These are phyloP conservation scores for Adansonia digitata DNA, from an alignment of 345 rosid species.

Conservation along the genomic window DNA sequence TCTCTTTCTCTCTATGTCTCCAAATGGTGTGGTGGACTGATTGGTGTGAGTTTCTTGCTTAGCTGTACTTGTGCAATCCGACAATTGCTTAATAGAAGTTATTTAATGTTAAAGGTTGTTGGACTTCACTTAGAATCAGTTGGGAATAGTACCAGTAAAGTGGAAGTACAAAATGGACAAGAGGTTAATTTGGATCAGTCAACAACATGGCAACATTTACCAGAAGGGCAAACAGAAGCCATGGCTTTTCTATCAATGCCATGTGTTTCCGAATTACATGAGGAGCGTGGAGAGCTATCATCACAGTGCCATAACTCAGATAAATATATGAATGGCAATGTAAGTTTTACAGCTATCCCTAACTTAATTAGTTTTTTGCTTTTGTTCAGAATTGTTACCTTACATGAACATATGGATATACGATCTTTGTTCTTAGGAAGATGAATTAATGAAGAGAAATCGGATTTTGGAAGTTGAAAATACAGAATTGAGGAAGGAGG, in stretches of 20 bases:
- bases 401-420: neutral
- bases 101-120: conserved; percentile 14
- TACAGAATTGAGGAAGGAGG: conserved; percentile 27
- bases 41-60: conserved; percentile 16
- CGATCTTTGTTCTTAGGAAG: conserved; percentile 16
- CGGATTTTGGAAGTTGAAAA: conserved; percentile 19
- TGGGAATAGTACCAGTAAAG: conserved; percentile 3
- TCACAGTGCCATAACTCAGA: neutral
- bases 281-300: neutral
- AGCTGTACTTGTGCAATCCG: neutral
- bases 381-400: neutral
- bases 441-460: conserved; percentile 16
- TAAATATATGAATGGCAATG: conserved; percentile 2
- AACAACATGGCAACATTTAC: neutral
- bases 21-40: neutral
- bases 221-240: conserved; percentile 6
- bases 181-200: conserved; percentile 3
- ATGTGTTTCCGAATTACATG: neutral
- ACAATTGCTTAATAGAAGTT: neutral
- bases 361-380: neutral
- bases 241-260: conserved; percentile 1
- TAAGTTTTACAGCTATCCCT: conserved; percentile 4
- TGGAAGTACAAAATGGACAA: conserved; percentile 3
- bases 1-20: neutral
- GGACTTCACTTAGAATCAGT: conserved; percentile 14